Percentiles rank a stretch among this genome's conserved stretches.
Evolutionary conservation across 2,329 filamentous ascomycete species (phyloP).

Genomic region (Aspergillus novofumigatus): DNA sequence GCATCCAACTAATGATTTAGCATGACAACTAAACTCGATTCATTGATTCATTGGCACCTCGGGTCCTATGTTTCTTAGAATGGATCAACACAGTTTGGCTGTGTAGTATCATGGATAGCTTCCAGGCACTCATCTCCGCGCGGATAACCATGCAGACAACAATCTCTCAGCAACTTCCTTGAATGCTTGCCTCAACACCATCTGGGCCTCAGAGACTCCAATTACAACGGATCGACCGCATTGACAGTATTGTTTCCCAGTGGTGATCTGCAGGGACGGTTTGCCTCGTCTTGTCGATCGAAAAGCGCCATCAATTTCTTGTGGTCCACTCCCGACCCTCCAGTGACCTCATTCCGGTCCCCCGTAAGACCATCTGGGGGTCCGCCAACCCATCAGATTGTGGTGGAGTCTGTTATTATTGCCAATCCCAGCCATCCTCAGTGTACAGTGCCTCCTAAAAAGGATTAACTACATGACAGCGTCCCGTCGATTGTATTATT

Average conservation of each 20-base stretch:
- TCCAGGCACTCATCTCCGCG: background rate
- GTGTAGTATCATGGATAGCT: background rate
- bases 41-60: background rate
- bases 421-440: conserved; percentile 9
- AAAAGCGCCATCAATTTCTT: conserved; percentile 4
- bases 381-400: conserved; percentile 9
- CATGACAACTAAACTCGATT: background rate
- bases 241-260: background rate
- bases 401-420: conserved; percentile 7
- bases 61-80: background rate
- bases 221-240: background rate
- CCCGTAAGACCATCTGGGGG: conserved; percentile 9
- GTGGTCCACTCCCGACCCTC: conserved; percentile 7
- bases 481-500: background rate
- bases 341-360: conserved; percentile 17
- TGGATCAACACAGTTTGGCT: background rate
- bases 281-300: conserved; percentile 2
- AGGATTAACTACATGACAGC: background rate
- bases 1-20: background rate
- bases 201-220: background rate
- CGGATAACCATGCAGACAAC: background rate
- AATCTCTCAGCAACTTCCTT: background rate
- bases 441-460: background rate
- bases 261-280: conserved; percentile 12
- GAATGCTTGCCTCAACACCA: background rate